Conservation (phyloP, 2,329 filamentous ascomycete species). For the Penicillium aurantiogriseum region DNA sequence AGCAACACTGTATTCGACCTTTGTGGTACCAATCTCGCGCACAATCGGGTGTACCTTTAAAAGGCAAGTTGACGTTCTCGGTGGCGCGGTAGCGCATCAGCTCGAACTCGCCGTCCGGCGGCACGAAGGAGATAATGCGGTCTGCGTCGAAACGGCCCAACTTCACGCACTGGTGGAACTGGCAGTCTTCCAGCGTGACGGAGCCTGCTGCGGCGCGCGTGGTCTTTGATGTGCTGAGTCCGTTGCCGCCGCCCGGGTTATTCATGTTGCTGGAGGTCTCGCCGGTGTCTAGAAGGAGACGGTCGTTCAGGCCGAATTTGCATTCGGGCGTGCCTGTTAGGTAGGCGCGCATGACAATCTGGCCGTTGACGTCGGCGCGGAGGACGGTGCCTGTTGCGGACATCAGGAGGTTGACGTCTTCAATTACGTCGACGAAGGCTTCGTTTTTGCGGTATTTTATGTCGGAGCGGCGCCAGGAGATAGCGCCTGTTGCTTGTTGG, state of each 20-base stretch:
- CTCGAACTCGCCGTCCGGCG: conserved; percentile 96
- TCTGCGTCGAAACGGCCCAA: conserved; percentile 95
- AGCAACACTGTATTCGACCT: conserved; percentile 97
- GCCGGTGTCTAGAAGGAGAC: conserved; percentile 81
- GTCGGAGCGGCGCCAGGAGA: conserved; percentile 95
- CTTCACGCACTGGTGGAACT: conserved; percentile 98
- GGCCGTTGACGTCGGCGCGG: conserved; percentile 91
- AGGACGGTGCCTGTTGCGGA: conserved; percentile 95
- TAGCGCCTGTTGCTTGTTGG: conserved; percentile 95
- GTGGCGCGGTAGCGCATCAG: conserved; percentile 98
- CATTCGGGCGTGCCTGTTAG: conserved; percentile 95
- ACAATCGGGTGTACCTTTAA: conserved; percentile 99
- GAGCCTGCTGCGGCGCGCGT: conserved; percentile 94
- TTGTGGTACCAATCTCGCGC: conserved; percentile 93
- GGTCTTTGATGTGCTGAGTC: conserved; percentile 69
- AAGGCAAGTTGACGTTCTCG: conserved; percentile 96
- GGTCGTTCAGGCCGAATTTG: conserved; percentile 97
- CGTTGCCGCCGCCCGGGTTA: conserved; percentile 56
- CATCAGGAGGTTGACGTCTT: conserved; percentile 98
- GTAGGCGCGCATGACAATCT: conserved; percentile 98
- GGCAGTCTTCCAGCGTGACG: conserved; percentile 94
- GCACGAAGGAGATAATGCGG: conserved; percentile 94
- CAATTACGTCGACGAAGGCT: conserved; percentile 98
- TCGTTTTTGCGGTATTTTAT: conserved; percentile 99
- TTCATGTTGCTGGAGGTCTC: conserved; percentile 51